phyloP scores from a whole-genome alignment of 73 alveolate genomes.

The Paramecium biaurelia region DNA sequence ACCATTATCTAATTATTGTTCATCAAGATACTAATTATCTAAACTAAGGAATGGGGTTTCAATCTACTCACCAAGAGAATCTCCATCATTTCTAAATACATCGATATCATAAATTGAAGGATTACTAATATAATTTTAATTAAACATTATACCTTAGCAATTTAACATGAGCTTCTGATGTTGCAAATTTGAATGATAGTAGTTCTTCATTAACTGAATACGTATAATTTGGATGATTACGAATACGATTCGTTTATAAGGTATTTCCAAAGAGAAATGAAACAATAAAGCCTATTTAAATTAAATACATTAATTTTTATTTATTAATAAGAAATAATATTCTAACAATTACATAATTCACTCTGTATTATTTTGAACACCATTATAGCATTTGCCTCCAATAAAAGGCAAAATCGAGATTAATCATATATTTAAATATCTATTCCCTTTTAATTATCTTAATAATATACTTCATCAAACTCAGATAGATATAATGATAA shows the following conservation, averaged over 20 bases:
- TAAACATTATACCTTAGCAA: neutral
- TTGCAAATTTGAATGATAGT: neutral
- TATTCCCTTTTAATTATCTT: neutral
- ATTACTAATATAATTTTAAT: neutral
- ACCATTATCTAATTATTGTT: neutral
- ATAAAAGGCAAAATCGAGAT: neutral
- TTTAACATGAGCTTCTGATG: neutral
- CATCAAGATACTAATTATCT: constrained; percentile 40
- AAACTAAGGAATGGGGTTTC: neutral
- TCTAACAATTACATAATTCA: neutral
- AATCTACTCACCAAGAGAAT: neutral
- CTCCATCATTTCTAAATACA: neutral
- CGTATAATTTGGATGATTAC: neutral
- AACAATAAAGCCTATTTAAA: neutral
- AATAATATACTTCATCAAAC: too few species aligned
- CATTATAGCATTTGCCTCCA: neutral
- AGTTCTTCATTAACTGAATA: neutral
- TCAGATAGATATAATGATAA: too few species aligned
- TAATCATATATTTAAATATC: neutral
- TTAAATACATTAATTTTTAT: neutral
- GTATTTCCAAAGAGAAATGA: neutral
- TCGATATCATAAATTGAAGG: neutral
- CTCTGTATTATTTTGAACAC: neutral
- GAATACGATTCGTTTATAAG: neutral
- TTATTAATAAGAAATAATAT: neutral